A percentile compares a stretch with the other conserved stretches of the same genome.
These are phyloP conservation scores for Starmerella potacharoeniae DNA, from an alignment of 805 yeast species.

Conservation along the genomic window DNA sequence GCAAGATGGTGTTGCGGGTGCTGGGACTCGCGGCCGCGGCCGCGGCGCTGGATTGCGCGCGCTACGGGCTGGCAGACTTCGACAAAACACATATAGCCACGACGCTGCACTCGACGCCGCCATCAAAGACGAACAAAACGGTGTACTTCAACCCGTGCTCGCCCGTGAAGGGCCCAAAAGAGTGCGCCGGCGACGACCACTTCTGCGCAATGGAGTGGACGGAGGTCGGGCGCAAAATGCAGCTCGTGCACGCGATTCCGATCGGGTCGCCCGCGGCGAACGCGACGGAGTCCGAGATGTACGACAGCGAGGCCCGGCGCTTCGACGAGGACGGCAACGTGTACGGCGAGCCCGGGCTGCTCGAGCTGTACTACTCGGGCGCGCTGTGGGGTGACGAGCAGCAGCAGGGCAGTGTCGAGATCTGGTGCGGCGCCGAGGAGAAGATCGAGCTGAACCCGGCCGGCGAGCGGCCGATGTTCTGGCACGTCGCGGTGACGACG, in stretches of 20 bases:
- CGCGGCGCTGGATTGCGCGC: conserved; percentile 10
- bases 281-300: conserved; percentile 9
- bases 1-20: conserved; percentile 1
- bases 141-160: conserved; percentile 72
- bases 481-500: conserved; percentile 19
- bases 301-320: neutral
- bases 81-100: conserved; percentile 30
- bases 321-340: conserved; percentile 19
- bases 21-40: conserved; percentile 2
- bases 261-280: conserved; percentile 21
- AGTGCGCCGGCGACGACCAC: conserved; percentile 60
- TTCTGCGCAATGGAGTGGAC: conserved; percentile 65
- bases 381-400: conserved; percentile 59
- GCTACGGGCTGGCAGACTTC: conserved; percentile 34
- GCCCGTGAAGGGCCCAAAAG: conserved; percentile 29
- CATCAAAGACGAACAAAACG: conserved; percentile 47
- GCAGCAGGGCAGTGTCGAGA: conserved; percentile 25
- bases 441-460: conserved; percentile 7
- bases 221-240: conserved; percentile 38
- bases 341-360: neutral
- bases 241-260: conserved; percentile 53
- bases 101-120: conserved; percentile 54
- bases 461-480: neutral
- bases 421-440: conserved; percentile 5
- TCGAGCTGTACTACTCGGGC: conserved; percentile 32